A percentile compares a stretch with the other conserved stretches of the same genome.
Conservation (phyloP, 495 filamentous ascomycete species). For the Polyplosphaeria fusca region DNA sequence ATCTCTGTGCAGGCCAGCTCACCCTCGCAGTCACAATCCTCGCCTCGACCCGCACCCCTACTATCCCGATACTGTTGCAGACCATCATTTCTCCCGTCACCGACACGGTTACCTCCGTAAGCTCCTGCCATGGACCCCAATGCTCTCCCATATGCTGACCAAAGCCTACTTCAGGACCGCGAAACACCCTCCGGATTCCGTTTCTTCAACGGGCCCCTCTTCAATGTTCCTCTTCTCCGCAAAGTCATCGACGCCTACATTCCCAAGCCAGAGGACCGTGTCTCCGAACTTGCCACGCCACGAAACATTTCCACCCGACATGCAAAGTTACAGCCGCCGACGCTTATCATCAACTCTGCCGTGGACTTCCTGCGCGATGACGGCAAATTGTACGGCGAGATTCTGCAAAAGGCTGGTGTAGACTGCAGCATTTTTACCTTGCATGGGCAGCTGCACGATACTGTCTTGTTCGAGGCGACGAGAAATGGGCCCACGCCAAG, state of each 20-base stretch:
- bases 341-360: conserved; percentile 47
- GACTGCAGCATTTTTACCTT: conserved; percentile 40
- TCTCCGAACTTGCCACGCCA: conserved; percentile 29
- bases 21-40: background rate
- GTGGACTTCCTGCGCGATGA: conserved; percentile 50
- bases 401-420: conserved; percentile 44
- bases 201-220: conserved; percentile 4
- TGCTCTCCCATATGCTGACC: too few species aligned
- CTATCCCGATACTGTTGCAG: background rate
- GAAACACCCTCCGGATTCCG: conserved; percentile 18
- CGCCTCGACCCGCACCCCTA: background rate
- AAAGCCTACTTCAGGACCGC: too few species aligned
- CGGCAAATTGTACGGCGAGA: conserved; percentile 46
- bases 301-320: conserved; percentile 19
- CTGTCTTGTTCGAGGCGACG: background rate
- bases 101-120: conserved; percentile 23
- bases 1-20: too few species aligned
- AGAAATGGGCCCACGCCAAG: background rate
- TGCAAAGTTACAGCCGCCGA: conserved; percentile 44
- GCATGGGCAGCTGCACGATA: conserved; percentile 17
- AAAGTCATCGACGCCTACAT: conserved; percentile 9
- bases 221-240: conserved; percentile 9
- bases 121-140: too few species aligned
- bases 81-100: conserved; percentile 18
- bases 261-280: conserved; percentile 19